These are phyloP conservation scores for Coprinopsis sp. DNA, from an alignment of 768 basidiomycete genomes.

Conservation along the genomic window DNA sequence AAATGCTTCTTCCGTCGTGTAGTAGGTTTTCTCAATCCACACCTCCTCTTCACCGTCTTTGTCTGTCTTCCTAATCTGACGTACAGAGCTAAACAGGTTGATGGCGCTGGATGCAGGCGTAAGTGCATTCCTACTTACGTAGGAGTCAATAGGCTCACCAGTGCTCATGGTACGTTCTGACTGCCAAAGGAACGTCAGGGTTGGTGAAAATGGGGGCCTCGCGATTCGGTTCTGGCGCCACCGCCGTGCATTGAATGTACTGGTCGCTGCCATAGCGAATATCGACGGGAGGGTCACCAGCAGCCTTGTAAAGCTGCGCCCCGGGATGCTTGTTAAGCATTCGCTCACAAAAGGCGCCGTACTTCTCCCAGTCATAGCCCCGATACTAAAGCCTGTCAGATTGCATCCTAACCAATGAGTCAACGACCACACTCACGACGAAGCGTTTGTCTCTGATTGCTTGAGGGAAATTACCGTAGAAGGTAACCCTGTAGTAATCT, in stretches of 20 bases:
- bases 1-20: constrained; percentile 82
- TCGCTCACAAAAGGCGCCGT: constrained; percentile 81
- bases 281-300: constrained; percentile 76
- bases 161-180: constrained; percentile 85
- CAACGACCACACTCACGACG: constrained; percentile 50
- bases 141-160: constrained; percentile 39
- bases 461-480: constrained; percentile 86
- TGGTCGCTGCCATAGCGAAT: constrained; percentile 74
- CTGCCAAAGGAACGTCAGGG: constrained; percentile 73
- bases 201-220: constrained; percentile 75
- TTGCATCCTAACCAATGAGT: constrained; percentile 8
- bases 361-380: constrained; percentile 94
- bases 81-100: constrained; percentile 73
- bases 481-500: constrained; percentile 91
- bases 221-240: constrained; percentile 81
- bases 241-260: constrained; percentile 85
- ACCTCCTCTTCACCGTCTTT: constrained; percentile 66
- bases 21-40: constrained; percentile 88
- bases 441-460: constrained; percentile 88
- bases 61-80: constrained; percentile 59
- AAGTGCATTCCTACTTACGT: background rate
- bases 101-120: constrained; percentile 53
- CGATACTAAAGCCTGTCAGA: constrained; percentile 84
- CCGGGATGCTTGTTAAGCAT: constrained; percentile 89
- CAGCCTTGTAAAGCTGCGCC: constrained; percentile 70